A percentile compares a stretch with the other conserved stretches of the same genome.
Conservation (phyloP, 176 grass and related monocot species). For the Avena sativa region DNA sequence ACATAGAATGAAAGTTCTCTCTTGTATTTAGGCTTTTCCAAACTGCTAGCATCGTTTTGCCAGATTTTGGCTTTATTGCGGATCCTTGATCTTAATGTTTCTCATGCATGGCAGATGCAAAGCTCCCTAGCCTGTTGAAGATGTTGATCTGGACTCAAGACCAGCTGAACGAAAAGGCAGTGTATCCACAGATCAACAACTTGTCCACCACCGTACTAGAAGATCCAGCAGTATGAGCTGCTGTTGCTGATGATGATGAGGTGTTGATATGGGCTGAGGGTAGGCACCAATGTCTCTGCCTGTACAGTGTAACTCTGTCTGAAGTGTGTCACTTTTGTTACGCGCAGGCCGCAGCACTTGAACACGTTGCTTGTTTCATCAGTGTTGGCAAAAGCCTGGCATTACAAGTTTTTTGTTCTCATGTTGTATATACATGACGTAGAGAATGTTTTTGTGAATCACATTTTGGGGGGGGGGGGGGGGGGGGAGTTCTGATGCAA, state of each 20-base stretch:
- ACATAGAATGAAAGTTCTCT: background rate
- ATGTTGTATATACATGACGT: background rate
- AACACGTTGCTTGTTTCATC: background rate
- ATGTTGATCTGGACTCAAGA: conserved; percentile 88
- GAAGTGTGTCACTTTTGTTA: background rate
- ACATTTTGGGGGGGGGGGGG: background rate
- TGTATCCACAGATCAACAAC: conserved; percentile 68
- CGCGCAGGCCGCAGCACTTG: background rate
- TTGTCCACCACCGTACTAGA: conserved; percentile 62
- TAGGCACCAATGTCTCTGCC: background rate
- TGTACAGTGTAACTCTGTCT: background rate
- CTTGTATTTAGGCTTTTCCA: background rate
- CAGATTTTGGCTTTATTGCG: background rate
- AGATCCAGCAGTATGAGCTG: conserved; percentile 61
- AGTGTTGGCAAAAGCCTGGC: background rate
- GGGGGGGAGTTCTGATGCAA: too few species aligned
- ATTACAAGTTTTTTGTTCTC: background rate
- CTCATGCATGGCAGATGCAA: conserved; percentile 61
- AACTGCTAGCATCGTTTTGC: background rate
- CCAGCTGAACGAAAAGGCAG: conserved; percentile 75
- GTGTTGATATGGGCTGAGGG: background rate
- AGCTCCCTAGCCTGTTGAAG: conserved; percentile 89
- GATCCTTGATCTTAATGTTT: conserved; percentile 3
- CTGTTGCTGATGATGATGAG: background rate
- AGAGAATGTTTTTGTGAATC: background rate